Conservation (phyloP, 257 asterid species). For the Solanum ahanhuiri region DNA sequence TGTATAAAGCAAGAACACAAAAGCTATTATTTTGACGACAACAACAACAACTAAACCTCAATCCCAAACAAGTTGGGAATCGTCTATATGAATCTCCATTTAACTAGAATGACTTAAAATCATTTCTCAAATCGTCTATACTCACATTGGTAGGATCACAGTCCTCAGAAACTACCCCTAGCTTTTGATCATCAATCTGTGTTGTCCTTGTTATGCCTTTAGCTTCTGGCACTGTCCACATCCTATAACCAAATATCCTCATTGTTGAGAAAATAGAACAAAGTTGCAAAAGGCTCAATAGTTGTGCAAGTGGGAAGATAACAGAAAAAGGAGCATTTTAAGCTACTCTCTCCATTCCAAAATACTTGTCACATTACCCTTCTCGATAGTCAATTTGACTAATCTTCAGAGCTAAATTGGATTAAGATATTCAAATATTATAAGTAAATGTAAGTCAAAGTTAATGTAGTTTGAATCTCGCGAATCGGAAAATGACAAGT, state of each 20-base stretch:
- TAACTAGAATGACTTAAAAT: not conserved
- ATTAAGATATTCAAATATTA: not conserved
- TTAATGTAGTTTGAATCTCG: not conserved
- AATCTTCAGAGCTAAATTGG: not conserved
- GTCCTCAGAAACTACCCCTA: slow-evolving; percentile 48
- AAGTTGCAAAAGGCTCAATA: not conserved
- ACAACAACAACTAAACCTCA: not conserved
- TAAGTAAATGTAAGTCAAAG: not conserved
- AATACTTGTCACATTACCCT: not conserved
- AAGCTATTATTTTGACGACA: not conserved
- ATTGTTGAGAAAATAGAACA: not conserved
- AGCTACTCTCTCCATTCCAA: not conserved
- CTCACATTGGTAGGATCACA: slow-evolving; percentile 44
- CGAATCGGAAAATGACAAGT: not conserved
- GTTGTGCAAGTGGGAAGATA: not conserved
- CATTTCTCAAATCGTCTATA: not conserved
- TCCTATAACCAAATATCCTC: slow-evolving; percentile 29
- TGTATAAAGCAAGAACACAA: slow-evolving; percentile 14
- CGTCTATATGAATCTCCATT: not conserved
- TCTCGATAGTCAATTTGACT: not conserved
- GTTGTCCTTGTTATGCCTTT: slow-evolving; percentile 33
- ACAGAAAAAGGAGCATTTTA: not conserved
- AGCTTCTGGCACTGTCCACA: slow-evolving; percentile 88
- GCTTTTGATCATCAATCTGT: slow-evolving; percentile 30
- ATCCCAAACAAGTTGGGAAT: not conserved